Percentiles rank a stretch among this genome's conserved stretches.
Conservation (phyloP, 768 basidiomycete species). For the Rhodocollybia butyracea region DNA sequence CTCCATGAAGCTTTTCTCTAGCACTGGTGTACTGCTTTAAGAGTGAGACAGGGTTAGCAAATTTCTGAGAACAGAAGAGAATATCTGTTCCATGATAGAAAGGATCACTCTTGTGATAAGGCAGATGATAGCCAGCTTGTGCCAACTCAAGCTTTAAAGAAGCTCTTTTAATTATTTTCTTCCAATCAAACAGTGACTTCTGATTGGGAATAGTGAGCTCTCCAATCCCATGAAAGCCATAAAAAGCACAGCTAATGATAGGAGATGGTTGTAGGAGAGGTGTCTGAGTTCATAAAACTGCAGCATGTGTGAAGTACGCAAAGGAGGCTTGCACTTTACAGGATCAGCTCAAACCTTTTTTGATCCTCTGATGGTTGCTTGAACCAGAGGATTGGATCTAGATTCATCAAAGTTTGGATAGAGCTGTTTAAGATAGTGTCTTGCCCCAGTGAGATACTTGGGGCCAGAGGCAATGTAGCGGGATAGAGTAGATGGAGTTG, state of each 20-base stretch:
- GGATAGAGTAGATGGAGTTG: constrained; percentile 17
- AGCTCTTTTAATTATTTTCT: constrained; percentile 22
- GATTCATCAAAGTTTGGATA: constrained; percentile 21
- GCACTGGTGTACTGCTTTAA: background rate
- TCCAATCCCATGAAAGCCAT: constrained; percentile 23
- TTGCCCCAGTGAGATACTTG: constrained; percentile 21
- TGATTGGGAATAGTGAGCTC: constrained; percentile 16
- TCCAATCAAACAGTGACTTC: constrained; percentile 21
- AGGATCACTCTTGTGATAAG: constrained; percentile 26
- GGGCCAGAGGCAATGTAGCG: constrained; percentile 15
- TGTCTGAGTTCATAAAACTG: constrained; percentile 9
- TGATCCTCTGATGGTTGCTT: constrained; percentile 16
- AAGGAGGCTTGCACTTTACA: constrained; percentile 18
- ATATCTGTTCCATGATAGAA: constrained; percentile 24
- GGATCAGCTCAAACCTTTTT: constrained; percentile 18
- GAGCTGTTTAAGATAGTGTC: constrained; percentile 18
- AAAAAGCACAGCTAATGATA: constrained; percentile 24
- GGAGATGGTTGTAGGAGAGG: constrained; percentile 17
- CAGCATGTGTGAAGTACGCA: constrained; percentile 14
- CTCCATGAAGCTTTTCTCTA: background rate
- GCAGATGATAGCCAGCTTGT: constrained; percentile 20
- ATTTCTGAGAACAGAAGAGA: constrained; percentile 14
- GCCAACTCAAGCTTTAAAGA: constrained; percentile 14
- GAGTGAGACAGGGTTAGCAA: background rate
- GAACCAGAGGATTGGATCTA: constrained; percentile 14